Evolutionary conservation across 169 alveolate species (phyloP), one percentile per base, ranked within the genome.

Genomic region (Cryptosporidium ubiquitum): DNA sequence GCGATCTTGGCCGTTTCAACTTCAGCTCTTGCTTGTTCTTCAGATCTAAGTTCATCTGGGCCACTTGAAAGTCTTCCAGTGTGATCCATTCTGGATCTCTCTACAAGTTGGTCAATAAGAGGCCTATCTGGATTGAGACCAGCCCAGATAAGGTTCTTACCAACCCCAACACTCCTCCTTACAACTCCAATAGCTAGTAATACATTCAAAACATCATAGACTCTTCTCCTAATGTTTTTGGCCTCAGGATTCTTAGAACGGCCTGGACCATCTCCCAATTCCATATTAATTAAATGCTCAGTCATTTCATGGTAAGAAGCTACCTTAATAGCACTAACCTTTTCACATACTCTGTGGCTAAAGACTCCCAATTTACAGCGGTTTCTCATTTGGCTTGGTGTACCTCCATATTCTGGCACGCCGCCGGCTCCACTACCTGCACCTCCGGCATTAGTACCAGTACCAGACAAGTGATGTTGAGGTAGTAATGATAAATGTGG

Each of bases 191-290:
- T 85, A 9, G 95, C 93, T 33, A 91, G 91, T 69, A 94, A 85
- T 1, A 94, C 96, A 89, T 93, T 94, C 42, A 94, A 91, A 1
- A 95, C 95, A 70, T 93, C 96, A 74, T 94, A 94, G n/a, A 94
- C 95, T 85, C 97, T 92, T 84, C 97, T 92, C 85, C 95, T 86
- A 5, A 94, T 94, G 74, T 94, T 94, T 57, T 94, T 94, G 51
- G 93, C 96, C 70, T 94, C 95, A 26, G 89, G 89, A 49, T 79
- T 79, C 68, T 79, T 79, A 16, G 89, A 79, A 33, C 89, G 73
- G 4, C 89, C 89, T 64, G 89, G 89, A 23, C 89, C 89, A 49
- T 79, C 89, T 16, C 89, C 89, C 14, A 79, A 39, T 29, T 79
- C 89, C 89, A 79, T 79, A 64, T 79, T 79, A 39, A 79, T 79